Evolutionary conservation across 2,329 filamentous ascomycete species (phyloP).

Genomic region (Cladophialophora exuberans): DNA sequence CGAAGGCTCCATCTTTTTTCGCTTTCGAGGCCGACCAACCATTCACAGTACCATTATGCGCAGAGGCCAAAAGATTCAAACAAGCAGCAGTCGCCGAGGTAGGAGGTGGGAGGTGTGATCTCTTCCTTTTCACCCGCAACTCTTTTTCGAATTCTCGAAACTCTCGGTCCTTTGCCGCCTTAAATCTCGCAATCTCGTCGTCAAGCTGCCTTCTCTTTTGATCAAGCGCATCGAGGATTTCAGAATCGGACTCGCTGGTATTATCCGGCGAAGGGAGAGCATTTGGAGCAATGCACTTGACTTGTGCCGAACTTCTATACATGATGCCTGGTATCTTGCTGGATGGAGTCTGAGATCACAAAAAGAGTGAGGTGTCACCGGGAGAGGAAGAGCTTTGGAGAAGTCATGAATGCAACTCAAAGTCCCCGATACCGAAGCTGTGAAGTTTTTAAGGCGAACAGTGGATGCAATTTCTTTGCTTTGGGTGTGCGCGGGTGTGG

Average conservation of each 20-base stretch:
- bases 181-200: constrained; percentile 33
- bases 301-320: constrained; percentile 27
- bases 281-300: constrained; percentile 20
- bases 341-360: not conserved
- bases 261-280: constrained; percentile 25
- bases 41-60: constrained; percentile 14
- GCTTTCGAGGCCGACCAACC: constrained; percentile 12
- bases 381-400: not conserved
- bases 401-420: constrained; percentile 3
- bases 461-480: not conserved
- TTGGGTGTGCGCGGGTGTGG: not conserved
- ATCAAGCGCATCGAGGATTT: constrained; percentile 30
- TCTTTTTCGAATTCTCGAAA: constrained; percentile 35
- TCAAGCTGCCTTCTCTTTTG: constrained; percentile 34
- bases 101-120: constrained; percentile 11
- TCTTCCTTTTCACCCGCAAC: constrained; percentile 23
- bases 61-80: constrained; percentile 21
- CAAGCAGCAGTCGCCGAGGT: constrained; percentile 6
- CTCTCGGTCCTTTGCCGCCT: constrained; percentile 34
- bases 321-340: constrained; percentile 13
- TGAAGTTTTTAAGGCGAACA: not conserved
- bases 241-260: constrained; percentile 27
- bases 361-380: not conserved
- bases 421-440: not conserved
- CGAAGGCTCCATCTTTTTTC: constrained; percentile 17